Percentiles rank a stretch among this genome's conserved stretches.
These are phyloP conservation scores for Krasilnikovozyma curviuscula DNA, from an alignment of 768 basidiomycete species.

Conservation along the genomic window DNA sequence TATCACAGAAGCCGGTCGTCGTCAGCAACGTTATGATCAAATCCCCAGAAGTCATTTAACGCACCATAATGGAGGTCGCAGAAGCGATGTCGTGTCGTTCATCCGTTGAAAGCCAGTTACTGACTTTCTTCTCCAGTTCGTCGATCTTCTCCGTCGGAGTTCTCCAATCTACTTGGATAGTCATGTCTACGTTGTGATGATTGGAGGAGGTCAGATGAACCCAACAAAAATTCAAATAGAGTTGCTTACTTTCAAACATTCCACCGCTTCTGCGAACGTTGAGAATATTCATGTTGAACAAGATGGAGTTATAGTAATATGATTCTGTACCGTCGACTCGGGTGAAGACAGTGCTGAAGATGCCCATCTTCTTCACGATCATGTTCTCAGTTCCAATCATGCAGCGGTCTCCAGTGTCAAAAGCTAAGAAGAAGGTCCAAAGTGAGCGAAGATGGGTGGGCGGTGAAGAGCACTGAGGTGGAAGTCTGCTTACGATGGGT, in stretches of 20 bases:
- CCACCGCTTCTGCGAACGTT: constrained; percentile 2
- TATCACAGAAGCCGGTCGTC: neutral
- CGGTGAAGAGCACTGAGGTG: neutral
- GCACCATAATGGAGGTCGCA: constrained; percentile 39
- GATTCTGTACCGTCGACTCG: constrained; percentile 57
- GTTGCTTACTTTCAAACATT: neutral
- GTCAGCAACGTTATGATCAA: neutral
- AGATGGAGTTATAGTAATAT: constrained; percentile 44
- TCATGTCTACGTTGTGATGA: constrained; percentile 49
- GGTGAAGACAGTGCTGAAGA: constrained; percentile 58
- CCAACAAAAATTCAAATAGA: constrained; percentile 5
- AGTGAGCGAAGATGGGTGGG: neutral
- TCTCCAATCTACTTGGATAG: constrained; percentile 55
- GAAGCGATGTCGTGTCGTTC: constrained; percentile 63
- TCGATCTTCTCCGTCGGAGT: constrained; percentile 56
- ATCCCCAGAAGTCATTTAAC: neutral
- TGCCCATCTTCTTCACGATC: constrained; percentile 44
- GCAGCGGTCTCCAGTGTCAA: constrained; percentile 64
- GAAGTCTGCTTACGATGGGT: no score
- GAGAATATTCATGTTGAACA: neutral
- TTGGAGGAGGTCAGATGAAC: constrained; percentile 16
- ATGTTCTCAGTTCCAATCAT: constrained; percentile 40
- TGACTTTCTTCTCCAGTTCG: constrained; percentile 43
- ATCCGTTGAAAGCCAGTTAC: constrained; percentile 58
- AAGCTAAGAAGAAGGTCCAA: constrained; percentile 31